phyloP scores from a whole-genome alignment of 805 yeast species.

The Ogataea salicorniae region DNA sequence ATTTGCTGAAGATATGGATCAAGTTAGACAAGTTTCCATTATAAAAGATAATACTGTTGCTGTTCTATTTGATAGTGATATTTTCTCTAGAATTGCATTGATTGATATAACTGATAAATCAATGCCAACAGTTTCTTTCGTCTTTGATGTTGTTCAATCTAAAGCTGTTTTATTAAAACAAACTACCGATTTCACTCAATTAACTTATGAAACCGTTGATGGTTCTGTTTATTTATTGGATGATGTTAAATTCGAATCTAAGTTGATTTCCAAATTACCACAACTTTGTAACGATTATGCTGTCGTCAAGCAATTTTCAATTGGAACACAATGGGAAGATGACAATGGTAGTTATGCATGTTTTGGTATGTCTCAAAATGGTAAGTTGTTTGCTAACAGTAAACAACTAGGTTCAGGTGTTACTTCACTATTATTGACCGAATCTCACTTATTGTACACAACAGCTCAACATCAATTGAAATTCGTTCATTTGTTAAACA shows the following conservation, averaged over 20 bases:
- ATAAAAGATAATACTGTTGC: slow-evolving; percentile 47
- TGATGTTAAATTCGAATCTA: slow-evolving; percentile 24
- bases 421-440: slow-evolving; percentile 74
- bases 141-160: slow-evolving; percentile 43
- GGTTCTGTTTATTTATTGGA: slow-evolving; percentile 49
- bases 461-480: slow-evolving; percentile 83
- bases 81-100: slow-evolving; percentile 45
- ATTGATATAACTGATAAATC: slow-evolving; percentile 41
- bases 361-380: slow-evolving; percentile 72
- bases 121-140: slow-evolving; percentile 36
- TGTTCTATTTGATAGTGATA: slow-evolving; percentile 53
- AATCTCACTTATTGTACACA: slow-evolving; percentile 69
- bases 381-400: slow-evolving; percentile 65
- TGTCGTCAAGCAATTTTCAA: slow-evolving; percentile 30
- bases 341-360: slow-evolving; percentile 30
- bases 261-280: slow-evolving; percentile 51
- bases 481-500: slow-evolving; percentile 59
- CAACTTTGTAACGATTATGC: slow-evolving; percentile 62
- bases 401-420: slow-evolving; percentile 63
- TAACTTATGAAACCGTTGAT: slow-evolving; percentile 58
- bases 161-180: slow-evolving; percentile 51
- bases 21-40: slow-evolving; percentile 61
- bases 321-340: slow-evolving; percentile 17
- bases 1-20: slow-evolving; percentile 38
- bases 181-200: slow-evolving; percentile 43